Conservation (phyloP, 1,284 basidiomycete genomes). For the Austroboletus niveus region DNA sequence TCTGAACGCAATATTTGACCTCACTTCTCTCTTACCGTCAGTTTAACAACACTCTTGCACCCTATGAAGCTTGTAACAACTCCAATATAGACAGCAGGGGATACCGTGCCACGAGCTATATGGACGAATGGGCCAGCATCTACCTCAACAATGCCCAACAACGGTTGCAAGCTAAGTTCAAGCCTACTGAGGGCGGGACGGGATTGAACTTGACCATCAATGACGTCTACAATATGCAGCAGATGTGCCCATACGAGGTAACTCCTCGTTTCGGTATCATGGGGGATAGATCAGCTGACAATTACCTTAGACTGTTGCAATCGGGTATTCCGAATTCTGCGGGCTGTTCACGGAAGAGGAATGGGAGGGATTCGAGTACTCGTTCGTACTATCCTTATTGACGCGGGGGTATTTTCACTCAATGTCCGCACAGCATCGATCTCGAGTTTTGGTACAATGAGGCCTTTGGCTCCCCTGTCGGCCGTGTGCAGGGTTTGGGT, state of each 20-base stretch:
- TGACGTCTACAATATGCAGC: constrained; percentile 74
- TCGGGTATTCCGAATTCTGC: constrained; percentile 90
- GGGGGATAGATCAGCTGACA: no score
- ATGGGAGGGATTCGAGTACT: constrained; percentile 87
- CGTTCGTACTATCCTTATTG: constrained; percentile 42
- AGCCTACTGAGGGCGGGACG: constrained; percentile 41
- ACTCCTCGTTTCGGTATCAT: no score
- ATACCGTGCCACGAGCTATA: constrained; percentile 57
- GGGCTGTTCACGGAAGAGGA: constrained; percentile 86
- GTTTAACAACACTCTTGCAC: constrained; percentile 34
- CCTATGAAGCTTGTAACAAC: constrained; percentile 49
- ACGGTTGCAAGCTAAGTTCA: constrained; percentile 52
- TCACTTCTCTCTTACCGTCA: not conserved
- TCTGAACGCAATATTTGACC: not conserved
- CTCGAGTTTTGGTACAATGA: constrained; percentile 62
- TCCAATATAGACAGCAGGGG: constrained; percentile 46
- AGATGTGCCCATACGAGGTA: constrained; percentile 85
- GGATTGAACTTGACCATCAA: constrained; percentile 70
- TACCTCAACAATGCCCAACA: constrained; percentile 69
- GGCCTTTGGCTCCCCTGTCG: constrained; percentile 75
- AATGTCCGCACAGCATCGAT: constrained; percentile 6
- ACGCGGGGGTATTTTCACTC: not conserved
- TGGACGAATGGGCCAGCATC: constrained; percentile 61
- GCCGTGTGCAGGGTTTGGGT: constrained; percentile 79
- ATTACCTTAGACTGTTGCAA: constrained; percentile 69